Percentiles rank a stretch among this genome's conserved stretches.
These are phyloP conservation scores for Paraconiothyrium sp. DNA, from an alignment of 2,329 filamentous ascomycete genomes.

Conservation along the genomic window DNA sequence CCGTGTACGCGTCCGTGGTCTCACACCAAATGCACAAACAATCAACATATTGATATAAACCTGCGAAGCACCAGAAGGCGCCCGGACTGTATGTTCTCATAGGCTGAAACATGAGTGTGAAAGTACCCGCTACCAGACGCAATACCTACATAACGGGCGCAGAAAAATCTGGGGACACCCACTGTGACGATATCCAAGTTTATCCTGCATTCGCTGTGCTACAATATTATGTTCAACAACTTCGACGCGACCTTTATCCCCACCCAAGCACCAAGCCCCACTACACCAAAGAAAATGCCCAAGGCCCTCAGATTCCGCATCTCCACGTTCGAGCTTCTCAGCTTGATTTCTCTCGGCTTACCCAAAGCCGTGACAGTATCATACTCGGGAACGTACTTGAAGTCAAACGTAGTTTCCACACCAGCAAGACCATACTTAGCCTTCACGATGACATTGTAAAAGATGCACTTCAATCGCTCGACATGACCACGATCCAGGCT, in stretches of 20 bases:
- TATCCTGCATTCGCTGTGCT: too few species aligned
- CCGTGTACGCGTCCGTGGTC: not conserved
- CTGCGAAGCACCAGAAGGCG: not conserved
- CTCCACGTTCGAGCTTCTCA: constrained; percentile 54
- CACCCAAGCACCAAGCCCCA: constrained; percentile 36
- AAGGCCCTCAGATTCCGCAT: constrained; percentile 59
- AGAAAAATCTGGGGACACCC: too few species aligned
- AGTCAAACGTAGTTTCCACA: constrained; percentile 70
- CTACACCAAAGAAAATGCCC: constrained; percentile 48
- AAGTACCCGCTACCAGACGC: not conserved
- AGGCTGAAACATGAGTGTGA: not conserved
- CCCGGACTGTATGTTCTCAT: not conserved
- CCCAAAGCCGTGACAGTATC: constrained; percentile 60
- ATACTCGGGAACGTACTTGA: constrained; percentile 73
- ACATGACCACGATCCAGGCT: constrained; percentile 64
- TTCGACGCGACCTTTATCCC: constrained; percentile 37
- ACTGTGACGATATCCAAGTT: too few species aligned
- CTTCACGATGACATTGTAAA: constrained; percentile 70
- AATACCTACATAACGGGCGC: constrained; percentile 1
- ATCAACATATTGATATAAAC: not conserved
- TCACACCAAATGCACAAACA: not conserved
- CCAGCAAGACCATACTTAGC: constrained; percentile 71
- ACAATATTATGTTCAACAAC: constrained; percentile 26
- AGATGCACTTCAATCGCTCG: constrained; percentile 59
- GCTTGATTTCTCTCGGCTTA: constrained; percentile 51